Evolutionary conservation across 163 green algal genomes (phyloP).

Genomic region (Chloromonas sp.): DNA sequence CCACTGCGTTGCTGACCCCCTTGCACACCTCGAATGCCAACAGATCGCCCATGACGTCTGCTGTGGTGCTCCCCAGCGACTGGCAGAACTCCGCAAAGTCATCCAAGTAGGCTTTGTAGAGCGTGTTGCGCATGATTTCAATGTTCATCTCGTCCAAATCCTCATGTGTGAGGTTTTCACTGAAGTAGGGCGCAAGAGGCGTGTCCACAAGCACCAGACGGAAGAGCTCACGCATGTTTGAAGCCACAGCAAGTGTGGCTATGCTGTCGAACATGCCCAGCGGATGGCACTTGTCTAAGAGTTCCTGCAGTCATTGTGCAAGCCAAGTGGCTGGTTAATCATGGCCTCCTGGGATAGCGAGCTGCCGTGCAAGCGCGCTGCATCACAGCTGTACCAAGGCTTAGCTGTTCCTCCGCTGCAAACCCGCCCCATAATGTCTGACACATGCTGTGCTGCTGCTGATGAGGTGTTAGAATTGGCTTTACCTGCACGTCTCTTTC

Average conservation of each 20-base stretch:
- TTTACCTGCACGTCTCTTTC: conserved; percentile 84
- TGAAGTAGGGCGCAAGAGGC: conserved; percentile 95
- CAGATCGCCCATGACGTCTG: conserved; percentile 87
- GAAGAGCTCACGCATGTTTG: conserved; percentile 95
- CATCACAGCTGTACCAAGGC: no score
- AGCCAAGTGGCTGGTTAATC: no score
- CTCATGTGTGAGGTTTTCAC: conserved; percentile 75
- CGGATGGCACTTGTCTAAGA: conserved; percentile 97
- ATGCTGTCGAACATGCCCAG: conserved; percentile 97
- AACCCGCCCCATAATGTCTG: no score
- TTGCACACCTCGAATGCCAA: conserved; percentile 84
- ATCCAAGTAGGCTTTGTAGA: conserved; percentile 95
- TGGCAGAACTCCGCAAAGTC: conserved; percentile 82
- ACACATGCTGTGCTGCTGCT: no score
- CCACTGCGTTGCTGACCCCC: not conserved
- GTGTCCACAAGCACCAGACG: conserved; percentile 93
- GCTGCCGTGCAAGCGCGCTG: no score
- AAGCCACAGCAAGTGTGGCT: conserved; percentile 80
- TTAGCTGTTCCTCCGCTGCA: no score
- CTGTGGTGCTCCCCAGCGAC: conserved; percentile 79
- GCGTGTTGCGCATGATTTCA: conserved; percentile 94
- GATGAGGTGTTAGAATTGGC: not conserved
- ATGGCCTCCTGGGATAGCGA: no score
- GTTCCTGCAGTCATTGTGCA: conserved; percentile 55
- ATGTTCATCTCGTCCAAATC: conserved; percentile 99